Evolutionary conservation across 2,329 filamentous ascomycete species (phyloP).

Genomic region (Dothistroma septosporum): DNA sequence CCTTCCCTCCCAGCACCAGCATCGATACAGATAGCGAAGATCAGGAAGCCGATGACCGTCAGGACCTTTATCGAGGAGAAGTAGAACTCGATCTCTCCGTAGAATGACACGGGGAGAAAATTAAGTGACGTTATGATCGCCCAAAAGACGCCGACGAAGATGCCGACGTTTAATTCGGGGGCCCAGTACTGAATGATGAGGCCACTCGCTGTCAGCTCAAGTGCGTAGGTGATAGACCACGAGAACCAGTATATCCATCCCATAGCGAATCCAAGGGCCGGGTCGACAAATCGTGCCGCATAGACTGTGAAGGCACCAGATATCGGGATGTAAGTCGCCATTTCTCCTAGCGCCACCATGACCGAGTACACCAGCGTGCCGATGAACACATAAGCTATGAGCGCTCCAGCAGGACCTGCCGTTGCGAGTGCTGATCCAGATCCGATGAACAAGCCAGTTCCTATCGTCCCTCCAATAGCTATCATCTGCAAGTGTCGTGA

Average conservation of each 20-base stretch:
- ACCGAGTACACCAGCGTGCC: constrained; percentile 44
- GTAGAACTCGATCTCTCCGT: constrained; percentile 55
- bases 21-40: constrained; percentile 41
- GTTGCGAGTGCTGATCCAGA: constrained; percentile 37
- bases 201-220: constrained; percentile 38
- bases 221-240: constrained; percentile 41
- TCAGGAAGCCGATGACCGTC: constrained; percentile 46
- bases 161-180: constrained; percentile 40
- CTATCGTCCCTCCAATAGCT: constrained; percentile 34
- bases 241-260: constrained; percentile 46
- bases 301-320: constrained; percentile 53
- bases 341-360: constrained; percentile 52
- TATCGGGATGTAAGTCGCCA: constrained; percentile 60
- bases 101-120: constrained; percentile 48
- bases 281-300: constrained; percentile 44
- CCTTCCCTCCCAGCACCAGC: constrained; percentile 46
- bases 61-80: constrained; percentile 51
- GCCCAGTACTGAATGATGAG: constrained; percentile 41
- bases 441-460: constrained; percentile 41
- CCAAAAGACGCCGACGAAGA: constrained; percentile 36
- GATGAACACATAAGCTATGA: constrained; percentile 45
- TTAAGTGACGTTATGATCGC: constrained; percentile 44
- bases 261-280: constrained; percentile 46
- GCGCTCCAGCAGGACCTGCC: constrained; percentile 42
- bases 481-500: constrained; percentile 39